Evolutionary conservation across 2,329 filamentous ascomycete species (phyloP), one percentile per base, ranked within the genome.

Genomic region (Xylaria digitata): DNA sequence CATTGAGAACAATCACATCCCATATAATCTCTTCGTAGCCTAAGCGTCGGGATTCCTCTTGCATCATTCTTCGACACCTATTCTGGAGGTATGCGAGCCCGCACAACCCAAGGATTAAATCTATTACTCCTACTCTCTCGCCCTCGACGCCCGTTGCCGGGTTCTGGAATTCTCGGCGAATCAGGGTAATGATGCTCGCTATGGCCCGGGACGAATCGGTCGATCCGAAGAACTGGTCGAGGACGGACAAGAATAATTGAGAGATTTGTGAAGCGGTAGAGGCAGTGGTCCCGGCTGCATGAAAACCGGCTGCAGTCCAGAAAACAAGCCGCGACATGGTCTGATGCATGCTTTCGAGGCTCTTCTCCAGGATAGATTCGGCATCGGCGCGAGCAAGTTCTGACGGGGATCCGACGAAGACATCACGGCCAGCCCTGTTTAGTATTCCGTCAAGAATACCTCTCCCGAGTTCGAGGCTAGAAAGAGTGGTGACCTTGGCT

Each of bases 151-250:
- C 88, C 0, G 87, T 89, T 8, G 86, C 84, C 0, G 88, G 87
- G 65, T 89, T 89, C 59, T 85, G 84, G 65, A 91, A 89, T 75
- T 91, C 89, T 64, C 87, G 83, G 34, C 87, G 84, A 53, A 91
- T 85, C 37, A 91, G 79, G 0, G 86, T 86, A 70, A 91, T 84
- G 72, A 91, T 90, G 74, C 87, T 89, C 2, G 88, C 87, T 65
- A 91, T 89, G 11, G 89, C 89, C 46, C 88, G 81, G 1, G 89
- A 90, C 1, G 88, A 90, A 75, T 91, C 89, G n/a, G 89, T 91
- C 2, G 87, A 89, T 15, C 89, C 89, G 32, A 91, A 86, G 45
- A 90, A 85, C 69, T 88, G 86, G 73, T 91, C 89, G 23, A 91
- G 79, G 0, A 86, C 85, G 2, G 84, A 84, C 8, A 91, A 79